Percentiles rank a stretch among this genome's conserved stretches.
phyloP scores from a whole-genome alignment of 2,329 filamentous ascomycete genomes.

The Ceratocystiopsis brevicomis region DNA sequence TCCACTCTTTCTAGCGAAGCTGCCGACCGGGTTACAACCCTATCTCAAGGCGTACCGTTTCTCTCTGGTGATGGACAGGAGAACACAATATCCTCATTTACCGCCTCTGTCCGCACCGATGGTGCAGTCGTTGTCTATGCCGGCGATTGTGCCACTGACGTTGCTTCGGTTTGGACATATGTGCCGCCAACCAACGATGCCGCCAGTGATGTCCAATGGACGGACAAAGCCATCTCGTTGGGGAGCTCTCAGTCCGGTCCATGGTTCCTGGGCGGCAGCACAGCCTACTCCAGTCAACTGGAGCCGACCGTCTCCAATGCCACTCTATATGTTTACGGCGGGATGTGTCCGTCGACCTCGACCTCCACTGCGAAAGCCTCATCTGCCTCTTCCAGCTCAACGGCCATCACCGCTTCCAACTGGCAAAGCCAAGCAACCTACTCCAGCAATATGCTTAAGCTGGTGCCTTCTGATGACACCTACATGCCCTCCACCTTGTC shows the following conservation, averaged over 20 bases:
- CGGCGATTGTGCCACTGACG: slow-evolving; percentile 43
- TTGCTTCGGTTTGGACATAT: slow-evolving; percentile 42
- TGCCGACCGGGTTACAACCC: slow-evolving; percentile 20
- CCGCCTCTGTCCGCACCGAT: slow-evolving; percentile 44
- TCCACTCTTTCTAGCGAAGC: slow-evolving; percentile 29
- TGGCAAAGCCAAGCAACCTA: slow-evolving; percentile 60
- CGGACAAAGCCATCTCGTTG: background rate
- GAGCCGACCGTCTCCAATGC: slow-evolving; percentile 33
- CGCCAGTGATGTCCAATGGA: background rate
- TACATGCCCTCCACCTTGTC: slow-evolving; percentile 22
- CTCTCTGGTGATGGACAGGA: slow-evolving; percentile 20
- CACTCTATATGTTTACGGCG: slow-evolving; percentile 60
- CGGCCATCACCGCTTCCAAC: slow-evolving; percentile 16
- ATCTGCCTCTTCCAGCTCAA: slow-evolving; percentile 13
- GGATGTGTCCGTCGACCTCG: slow-evolving; percentile 53
- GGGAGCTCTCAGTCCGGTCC: slow-evolving; percentile 16
- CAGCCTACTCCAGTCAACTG: slow-evolving; percentile 49
- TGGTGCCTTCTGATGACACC: slow-evolving; percentile 28
- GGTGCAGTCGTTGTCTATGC: slow-evolving; percentile 57
- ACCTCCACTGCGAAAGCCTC: slow-evolving; percentile 12
- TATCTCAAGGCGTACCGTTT: slow-evolving; percentile 45
- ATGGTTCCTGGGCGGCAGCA: slow-evolving; percentile 32
- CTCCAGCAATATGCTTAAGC: slow-evolving; percentile 56
- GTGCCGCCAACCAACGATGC: background rate
- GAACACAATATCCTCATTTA: slow-evolving; percentile 37